These are phyloP conservation scores for Pseudogymnoascus sp. DNA, from an alignment of 2,329 filamentous ascomycete species.

Conservation along the genomic window DNA sequence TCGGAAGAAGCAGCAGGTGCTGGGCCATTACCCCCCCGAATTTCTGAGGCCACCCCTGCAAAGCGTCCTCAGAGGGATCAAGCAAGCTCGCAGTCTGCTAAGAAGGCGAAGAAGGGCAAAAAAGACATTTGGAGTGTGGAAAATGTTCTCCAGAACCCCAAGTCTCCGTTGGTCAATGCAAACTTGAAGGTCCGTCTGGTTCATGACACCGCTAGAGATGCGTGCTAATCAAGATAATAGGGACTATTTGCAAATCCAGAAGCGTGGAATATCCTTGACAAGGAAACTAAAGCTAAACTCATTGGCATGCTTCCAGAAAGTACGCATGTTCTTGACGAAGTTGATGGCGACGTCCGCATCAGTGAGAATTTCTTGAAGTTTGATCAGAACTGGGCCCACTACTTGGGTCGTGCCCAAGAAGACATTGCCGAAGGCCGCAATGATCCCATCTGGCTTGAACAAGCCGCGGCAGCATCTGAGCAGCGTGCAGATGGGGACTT, in stretches of 20 bases:
- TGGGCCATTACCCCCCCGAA: background rate
- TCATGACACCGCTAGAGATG: background rate
- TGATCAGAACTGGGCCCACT: conserved; percentile 42
- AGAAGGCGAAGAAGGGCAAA: background rate
- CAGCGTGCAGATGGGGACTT: conserved; percentile 46
- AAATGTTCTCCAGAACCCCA: conserved; percentile 11
- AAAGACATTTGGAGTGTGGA: conserved; percentile 2
- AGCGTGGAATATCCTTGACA: conserved; percentile 35
- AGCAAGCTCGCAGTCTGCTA: background rate
- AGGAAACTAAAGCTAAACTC: conserved; percentile 35
- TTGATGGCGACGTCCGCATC: conserved; percentile 15
- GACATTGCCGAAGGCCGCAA: conserved; percentile 49
- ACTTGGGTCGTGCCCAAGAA: conserved; percentile 45
- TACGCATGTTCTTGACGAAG: conserved; percentile 27
- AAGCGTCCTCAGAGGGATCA: background rate
- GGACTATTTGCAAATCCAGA: conserved; percentile 33
- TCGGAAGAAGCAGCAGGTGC: background rate
- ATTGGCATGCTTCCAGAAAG: conserved; percentile 31
- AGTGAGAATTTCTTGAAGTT: conserved; percentile 34
- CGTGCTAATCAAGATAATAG: conserved; percentile 21
- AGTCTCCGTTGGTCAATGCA: background rate
- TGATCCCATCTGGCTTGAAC: conserved; percentile 47
- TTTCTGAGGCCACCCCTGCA: background rate
- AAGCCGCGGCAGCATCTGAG: conserved; percentile 45
- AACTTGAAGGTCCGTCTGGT: conserved; percentile 4